Conservation (phyloP, 495 filamentous ascomycete species). For the Coniosporium apollinis region DNA sequence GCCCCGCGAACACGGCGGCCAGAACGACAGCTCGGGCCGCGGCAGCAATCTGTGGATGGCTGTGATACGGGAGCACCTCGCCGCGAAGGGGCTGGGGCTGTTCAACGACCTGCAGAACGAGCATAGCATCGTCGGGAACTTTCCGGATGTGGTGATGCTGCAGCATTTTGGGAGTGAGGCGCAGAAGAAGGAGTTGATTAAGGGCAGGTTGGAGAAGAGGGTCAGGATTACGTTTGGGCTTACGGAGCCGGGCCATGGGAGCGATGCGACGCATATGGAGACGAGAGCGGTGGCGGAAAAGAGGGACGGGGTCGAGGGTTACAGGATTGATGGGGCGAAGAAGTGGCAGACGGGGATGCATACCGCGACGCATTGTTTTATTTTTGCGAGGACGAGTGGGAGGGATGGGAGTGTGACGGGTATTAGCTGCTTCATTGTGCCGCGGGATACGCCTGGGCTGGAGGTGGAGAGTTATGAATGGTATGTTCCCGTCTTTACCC, state of each 20-base stretch:
- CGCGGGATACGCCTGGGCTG: constrained; percentile 28
- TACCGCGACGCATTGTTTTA: constrained; percentile 37
- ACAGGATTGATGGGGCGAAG: constrained; percentile 36
- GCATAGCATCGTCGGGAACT: constrained; percentile 41
- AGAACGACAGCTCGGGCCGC: constrained; percentile 20
- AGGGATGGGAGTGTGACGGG: constrained; percentile 29
- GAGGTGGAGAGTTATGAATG: constrained; percentile 38
- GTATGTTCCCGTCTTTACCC: too few species aligned
- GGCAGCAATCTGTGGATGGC: constrained; percentile 42
- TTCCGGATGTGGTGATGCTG: constrained; percentile 41
- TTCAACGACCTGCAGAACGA: constrained; percentile 48
- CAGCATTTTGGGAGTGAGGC: constrained; percentile 34
- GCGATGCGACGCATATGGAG: constrained; percentile 41
- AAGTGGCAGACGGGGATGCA: constrained; percentile 48
- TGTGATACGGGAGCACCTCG: constrained; percentile 39
- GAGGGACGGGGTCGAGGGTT: constrained; percentile 25
- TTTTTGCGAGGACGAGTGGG: constrained; percentile 39
- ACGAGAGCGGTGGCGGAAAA: constrained; percentile 27
- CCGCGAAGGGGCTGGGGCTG: constrained; percentile 36
- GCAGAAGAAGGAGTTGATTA: constrained; percentile 34
- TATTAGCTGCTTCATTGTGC: constrained; percentile 42
- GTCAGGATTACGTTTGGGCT: constrained; percentile 39
- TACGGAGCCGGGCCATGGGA: constrained; percentile 43
- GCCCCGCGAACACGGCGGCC: constrained; percentile 36
- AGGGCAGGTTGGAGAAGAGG: constrained; percentile 29